Evolutionary conservation across 2,329 filamentous ascomycete genomes (phyloP), one percentile per base, ranked within the genome.

Genomic region (Verticillium tricorpus): DNA sequence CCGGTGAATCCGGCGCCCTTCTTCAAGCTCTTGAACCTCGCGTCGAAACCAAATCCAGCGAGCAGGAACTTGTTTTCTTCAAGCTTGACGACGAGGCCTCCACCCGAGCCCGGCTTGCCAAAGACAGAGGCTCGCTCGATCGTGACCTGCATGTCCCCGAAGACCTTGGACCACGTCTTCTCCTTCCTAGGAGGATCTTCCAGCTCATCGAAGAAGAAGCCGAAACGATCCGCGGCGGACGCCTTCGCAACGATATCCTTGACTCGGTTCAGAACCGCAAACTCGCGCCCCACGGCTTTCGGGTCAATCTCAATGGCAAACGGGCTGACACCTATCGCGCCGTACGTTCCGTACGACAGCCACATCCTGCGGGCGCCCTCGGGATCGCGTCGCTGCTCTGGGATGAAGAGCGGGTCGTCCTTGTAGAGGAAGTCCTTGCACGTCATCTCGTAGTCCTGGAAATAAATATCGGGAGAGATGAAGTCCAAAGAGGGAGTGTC

Each of bases 381-480:
- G 34, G 79, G 78, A 59, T 82, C 80, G 9, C 81, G 73, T 15
- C 80, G 71, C 64, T 83, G 81, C 68, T 83, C 81, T 0, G 81
- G 81, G 37, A 83, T 82, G 62, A 83, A 82, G 0, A 83, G 71
- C 0, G 78, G 73, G 61, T 82, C 76, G 12, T 70, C 67, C 2
- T 73, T 68, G 60, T 80, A 76, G 2, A 73, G 66, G 61, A 81
- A 82, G 17, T 77, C 73, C 19, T 66, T 67, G 60, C 80, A 83
- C 0, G 76, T 72, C 0, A 63, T 70, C 39, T 75, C 73, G 62
- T 82, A 82, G 34, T 82, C 75, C 61, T 81, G 76, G 14, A 82
- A 74, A 62, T 82, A 82, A 6, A 82, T 32, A 40, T 82, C 80
- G 0, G 80, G 80, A 0, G 76, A 72, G n/a, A 82, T 70, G 15